Evolutionary conservation across 306 rosid genomes (phyloP).

Genomic region (Inga laurina): DNA sequence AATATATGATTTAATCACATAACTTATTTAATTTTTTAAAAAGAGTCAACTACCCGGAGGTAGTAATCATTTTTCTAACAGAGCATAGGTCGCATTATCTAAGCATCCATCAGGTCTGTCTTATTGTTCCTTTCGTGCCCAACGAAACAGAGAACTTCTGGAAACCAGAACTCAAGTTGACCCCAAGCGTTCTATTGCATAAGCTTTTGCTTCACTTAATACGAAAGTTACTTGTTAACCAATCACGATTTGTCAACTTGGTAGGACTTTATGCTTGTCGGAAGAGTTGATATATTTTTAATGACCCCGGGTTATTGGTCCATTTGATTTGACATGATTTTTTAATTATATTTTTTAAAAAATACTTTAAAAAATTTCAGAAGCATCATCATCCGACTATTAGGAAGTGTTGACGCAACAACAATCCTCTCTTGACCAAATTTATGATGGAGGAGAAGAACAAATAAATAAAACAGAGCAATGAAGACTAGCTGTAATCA

Average conservation of each 20-base stretch:
- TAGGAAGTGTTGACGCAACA: too few species aligned
- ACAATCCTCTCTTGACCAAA: too few species aligned
- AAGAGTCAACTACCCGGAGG: too few species aligned
- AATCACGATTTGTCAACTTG: not conserved
- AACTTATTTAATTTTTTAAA: too few species aligned
- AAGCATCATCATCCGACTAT: not conserved
- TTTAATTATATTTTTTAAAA: not conserved
- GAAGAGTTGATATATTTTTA: not conserved
- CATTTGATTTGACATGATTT: not conserved
- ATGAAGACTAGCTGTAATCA: too few species aligned
- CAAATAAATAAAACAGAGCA: too few species aligned
- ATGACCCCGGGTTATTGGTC: not conserved
- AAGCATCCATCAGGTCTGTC: not conserved
- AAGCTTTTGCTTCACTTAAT: not conserved
- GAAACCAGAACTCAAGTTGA: not conserved
- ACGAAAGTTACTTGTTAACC: not conserved
- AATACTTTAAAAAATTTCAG: not conserved
- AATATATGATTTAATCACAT: too few species aligned
- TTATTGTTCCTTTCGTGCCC: not conserved
- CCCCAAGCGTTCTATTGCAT: too few species aligned
- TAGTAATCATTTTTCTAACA: not conserved
- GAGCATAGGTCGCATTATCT: not conserved
- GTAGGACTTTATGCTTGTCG: not conserved
- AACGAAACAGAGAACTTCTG: not conserved
- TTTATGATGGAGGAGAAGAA: too few species aligned